phyloP scores from a whole-genome alignment of 345 rosid species.

The Erodium maritimum region DNA sequence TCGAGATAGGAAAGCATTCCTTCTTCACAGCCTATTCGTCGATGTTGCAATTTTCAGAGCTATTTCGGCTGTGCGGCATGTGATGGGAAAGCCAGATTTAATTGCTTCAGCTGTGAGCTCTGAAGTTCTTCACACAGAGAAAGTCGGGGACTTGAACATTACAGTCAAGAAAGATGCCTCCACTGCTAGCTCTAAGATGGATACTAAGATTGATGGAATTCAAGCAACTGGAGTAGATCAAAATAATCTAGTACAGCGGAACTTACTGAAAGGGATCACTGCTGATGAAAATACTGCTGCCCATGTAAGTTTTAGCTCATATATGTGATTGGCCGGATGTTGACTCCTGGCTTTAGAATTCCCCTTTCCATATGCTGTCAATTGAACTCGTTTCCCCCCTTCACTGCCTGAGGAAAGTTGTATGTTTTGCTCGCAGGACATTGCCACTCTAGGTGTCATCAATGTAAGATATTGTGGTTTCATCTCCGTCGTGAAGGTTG shows the following conservation, averaged over 20 bases:
- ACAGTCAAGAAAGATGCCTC: constrained; percentile 48
- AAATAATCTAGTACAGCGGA: constrained; percentile 53
- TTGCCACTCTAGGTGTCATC: constrained; percentile 64
- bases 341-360: neutral
- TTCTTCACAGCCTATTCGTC: constrained; percentile 88
- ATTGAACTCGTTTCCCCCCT: neutral
- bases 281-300: constrained; percentile 97
- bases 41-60: constrained; percentile 82
- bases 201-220: constrained; percentile 85
- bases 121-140: constrained; percentile 38
- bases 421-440: constrained; percentile 50
- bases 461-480: constrained; percentile 82
- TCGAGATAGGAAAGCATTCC: constrained; percentile 89
- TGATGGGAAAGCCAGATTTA: constrained; percentile 30
- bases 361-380: neutral
- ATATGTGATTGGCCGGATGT: constrained; percentile 8
- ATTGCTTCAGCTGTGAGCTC: constrained; percentile 14
- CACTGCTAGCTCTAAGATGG: constrained; percentile 68
- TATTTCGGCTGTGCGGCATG: constrained; percentile 58
- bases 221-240: constrained; percentile 52
- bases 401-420: neutral
- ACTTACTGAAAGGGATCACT: constrained; percentile 89
- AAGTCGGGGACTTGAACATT: constrained; percentile 64
- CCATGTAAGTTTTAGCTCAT: constrained; percentile 47
- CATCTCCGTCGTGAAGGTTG: constrained; percentile 67